These are phyloP conservation scores for Neoarthrinium moseri DNA, from an alignment of 2,329 filamentous ascomycete species.

Conservation along the genomic window DNA sequence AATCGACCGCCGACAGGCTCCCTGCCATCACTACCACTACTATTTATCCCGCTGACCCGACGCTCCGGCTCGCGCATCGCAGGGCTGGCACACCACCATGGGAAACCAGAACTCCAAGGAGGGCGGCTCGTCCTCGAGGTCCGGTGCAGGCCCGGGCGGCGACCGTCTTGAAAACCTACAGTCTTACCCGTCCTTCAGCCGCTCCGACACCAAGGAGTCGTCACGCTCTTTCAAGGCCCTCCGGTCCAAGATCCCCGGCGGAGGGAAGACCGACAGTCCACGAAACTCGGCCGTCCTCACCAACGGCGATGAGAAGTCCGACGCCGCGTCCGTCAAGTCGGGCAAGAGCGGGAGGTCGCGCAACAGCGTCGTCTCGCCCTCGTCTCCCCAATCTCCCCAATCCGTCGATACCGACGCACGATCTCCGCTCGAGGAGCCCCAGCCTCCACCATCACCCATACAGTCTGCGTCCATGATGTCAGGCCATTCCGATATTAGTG, in stretches of 20 bases:
- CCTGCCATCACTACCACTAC: slow-evolving; percentile 21
- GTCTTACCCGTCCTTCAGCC: slow-evolving; percentile 88
- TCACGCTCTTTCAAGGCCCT: slow-evolving; percentile 82
- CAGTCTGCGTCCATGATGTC: slow-evolving; percentile 71
- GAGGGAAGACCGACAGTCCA: slow-evolving; percentile 74
- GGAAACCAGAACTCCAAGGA: slow-evolving; percentile 73
- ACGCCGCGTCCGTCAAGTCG: slow-evolving; percentile 74
- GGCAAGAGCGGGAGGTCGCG: slow-evolving; percentile 58
- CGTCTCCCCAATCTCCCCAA: slow-evolving; percentile 40
- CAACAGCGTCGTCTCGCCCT: slow-evolving; percentile 42
- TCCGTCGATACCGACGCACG: slow-evolving; percentile 31
- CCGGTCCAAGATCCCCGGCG: slow-evolving; percentile 84
- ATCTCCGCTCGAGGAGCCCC: slow-evolving; percentile 47
- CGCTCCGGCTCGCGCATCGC: neutral
- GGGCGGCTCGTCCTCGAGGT: slow-evolving; percentile 49
- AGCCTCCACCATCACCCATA: slow-evolving; percentile 82
- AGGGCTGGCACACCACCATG: slow-evolving; percentile 47
- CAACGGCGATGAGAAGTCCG: slow-evolving; percentile 69
- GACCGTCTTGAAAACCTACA: slow-evolving; percentile 61
- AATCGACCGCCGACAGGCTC: slow-evolving; percentile 20
- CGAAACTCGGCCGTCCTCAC: slow-evolving; percentile 69
- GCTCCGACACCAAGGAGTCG: slow-evolving; percentile 91
- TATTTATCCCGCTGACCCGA: slow-evolving; percentile 13
- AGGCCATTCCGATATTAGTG: slow-evolving; percentile 74
- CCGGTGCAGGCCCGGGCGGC: slow-evolving; percentile 31